Evolutionary conservation across 2,329 filamentous ascomycete species (phyloP), one percentile per base, ranked within the genome.

Genomic region (Nigrospora sphaerica): DNA sequence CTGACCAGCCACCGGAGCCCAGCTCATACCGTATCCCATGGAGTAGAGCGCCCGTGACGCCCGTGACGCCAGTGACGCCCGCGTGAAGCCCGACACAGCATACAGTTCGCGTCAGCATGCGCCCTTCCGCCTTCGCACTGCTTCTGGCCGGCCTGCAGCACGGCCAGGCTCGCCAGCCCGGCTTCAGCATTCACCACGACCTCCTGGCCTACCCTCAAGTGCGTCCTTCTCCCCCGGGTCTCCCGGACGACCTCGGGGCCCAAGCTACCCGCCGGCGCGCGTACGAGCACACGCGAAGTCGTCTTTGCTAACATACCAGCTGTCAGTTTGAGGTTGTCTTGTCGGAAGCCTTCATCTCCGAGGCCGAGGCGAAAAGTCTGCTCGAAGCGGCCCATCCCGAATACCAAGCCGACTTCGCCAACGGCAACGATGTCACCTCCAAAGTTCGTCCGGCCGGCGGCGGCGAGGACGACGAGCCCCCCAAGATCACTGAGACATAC

Each of bases 161-260:
- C 31, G 68, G 65, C 55, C 58, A 55, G 52, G 77, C 75, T 54
- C 71, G 72, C 39, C 72, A 75, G 39, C 71, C 69, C 9, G 69
- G 73, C 46, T 95, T 95, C 71, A 95, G 85, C 68, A 86, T 95
- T 47, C 83, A 93, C 59, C 88, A 95, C 61, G 91, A 96, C 62
- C 66, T 95, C 44, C 76, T 95, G 47, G 89, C 89, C 16, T 89
- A 86, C 66, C 91, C 91, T 12, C 88, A 93, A 77, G 88, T 92
- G 73, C 52, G 72, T 59, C n/a, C 41, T 6, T 34, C 17, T 45
- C 35, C 40, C 16, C 14, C 12, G 11, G 16, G 12, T 28, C 39
- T 12, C 13, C 32, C 32, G 31, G 6, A 33, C 35, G 32, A 28
- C 32, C n/a, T 31, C 28, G 13, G 16, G 37, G 19, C 18, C 33